Conservation (phyloP, 2,329 filamentous ascomycete species). For the Scedosporium minutisporum region DNA sequence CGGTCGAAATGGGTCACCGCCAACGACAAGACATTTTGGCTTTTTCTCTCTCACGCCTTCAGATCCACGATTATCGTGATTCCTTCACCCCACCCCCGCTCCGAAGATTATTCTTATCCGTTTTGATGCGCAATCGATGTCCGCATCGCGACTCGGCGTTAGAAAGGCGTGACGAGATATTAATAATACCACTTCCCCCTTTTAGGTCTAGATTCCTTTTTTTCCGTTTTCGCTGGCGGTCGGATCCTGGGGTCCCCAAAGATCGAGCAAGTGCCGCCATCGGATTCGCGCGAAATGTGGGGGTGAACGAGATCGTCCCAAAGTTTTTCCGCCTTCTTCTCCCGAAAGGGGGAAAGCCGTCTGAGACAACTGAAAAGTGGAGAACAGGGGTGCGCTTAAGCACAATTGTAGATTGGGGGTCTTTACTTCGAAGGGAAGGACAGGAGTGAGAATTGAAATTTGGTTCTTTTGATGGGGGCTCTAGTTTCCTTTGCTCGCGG, state of each 20-base stretch:
- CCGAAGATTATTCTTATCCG: background rate
- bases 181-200: slow-evolving; percentile 2
- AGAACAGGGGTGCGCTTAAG: background rate
- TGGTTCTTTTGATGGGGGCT: too few relatives aligned
- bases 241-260: background rate
- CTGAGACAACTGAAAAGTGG: background rate
- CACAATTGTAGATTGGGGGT: background rate
- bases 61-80: too few relatives aligned
- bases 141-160: background rate
- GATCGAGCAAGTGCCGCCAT: background rate
- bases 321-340: background rate
- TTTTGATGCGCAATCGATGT: background rate
- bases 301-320: background rate
- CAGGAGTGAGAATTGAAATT: too few relatives aligned
- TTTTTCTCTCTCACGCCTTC: too few relatives aligned
- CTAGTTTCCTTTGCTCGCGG: background rate
- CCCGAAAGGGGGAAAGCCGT: background rate
- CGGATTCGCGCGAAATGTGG: slow-evolving; percentile 5
- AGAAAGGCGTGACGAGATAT: background rate
- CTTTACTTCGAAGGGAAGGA: background rate
- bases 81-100: too few relatives aligned
- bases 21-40: too few relatives aligned
- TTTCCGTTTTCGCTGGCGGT: background rate
- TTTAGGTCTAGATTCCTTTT: background rate
- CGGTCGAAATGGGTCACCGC: too few relatives aligned